Evolutionary conservation across 75 land plant species (phyloP).

Genomic region (Chamaecyparis obtusa): DNA sequence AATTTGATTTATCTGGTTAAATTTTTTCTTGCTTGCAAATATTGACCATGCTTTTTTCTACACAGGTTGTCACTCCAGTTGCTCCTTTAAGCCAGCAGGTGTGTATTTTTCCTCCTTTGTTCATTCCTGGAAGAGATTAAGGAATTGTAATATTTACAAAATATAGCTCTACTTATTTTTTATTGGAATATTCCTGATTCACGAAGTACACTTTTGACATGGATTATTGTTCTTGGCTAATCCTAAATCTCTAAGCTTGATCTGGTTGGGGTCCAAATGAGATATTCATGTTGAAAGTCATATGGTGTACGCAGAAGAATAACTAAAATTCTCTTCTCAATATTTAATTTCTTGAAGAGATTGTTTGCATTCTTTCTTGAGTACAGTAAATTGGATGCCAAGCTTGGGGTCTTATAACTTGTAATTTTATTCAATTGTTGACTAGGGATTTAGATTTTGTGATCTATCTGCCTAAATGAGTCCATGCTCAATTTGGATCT

Average conservation of each 20-base stretch:
- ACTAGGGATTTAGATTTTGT: not conserved
- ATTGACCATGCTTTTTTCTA: not conserved
- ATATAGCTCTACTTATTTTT: not conserved
- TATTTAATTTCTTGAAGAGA: not conserved
- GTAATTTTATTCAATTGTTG: not conserved
- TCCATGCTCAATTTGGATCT: not conserved
- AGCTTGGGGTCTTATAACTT: not conserved
- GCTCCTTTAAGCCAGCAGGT: conserved; percentile 98
- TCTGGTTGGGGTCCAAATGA: not conserved
- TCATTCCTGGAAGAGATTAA: not conserved
- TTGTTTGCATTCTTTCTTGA: not conserved
- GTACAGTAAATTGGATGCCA: not conserved
- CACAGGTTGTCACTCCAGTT: conserved; percentile 94
- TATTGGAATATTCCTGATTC: not conserved
- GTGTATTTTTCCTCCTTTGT: conserved; percentile 9
- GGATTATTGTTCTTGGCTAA: not conserved
- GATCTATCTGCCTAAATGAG: not conserved
- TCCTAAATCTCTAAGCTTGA: not conserved
- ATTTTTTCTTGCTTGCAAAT: not conserved
- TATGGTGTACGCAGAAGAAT: not conserved
- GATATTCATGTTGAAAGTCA: not conserved
- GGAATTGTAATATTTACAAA: not conserved
- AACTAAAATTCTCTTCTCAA: not conserved
- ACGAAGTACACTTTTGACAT: not conserved
- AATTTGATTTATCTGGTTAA: not conserved